Evolutionary conservation across 208 protist genomes (phyloP).

Genomic region (Acanthamoeba culbertsoni): DNA sequence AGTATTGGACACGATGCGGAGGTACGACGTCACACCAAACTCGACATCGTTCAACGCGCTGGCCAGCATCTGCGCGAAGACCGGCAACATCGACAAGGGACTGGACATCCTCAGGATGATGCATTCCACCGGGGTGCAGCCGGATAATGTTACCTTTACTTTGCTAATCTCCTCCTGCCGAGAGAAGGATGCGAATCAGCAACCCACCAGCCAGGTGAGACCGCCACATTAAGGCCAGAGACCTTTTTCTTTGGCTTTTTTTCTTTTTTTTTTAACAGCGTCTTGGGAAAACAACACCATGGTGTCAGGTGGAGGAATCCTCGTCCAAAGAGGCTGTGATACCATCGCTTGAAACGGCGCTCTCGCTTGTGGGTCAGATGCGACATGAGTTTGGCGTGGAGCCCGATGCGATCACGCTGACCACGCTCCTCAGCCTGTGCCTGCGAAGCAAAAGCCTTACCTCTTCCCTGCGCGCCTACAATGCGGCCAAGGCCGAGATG

Average conservation of each 20-base stretch:
- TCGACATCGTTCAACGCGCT: not conserved
- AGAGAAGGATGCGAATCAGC: not conserved
- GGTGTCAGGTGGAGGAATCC: no score
- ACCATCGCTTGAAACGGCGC: not conserved
- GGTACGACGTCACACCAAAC: not conserved
- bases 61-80: not conserved
- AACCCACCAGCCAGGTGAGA: not conserved
- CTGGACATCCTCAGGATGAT: not conserved
- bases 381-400: not conserved
- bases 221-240: not conserved
- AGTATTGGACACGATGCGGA: not conserved
- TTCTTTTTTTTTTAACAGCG: not conserved
- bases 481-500: not conserved
- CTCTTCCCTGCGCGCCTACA: not conserved
- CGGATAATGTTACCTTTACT: slow-evolving; percentile 8
- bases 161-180: not conserved
- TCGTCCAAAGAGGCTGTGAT: no score
- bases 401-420: not conserved
- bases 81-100: not conserved
- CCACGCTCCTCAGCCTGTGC: not conserved
- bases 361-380: not conserved
- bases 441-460: not conserved
- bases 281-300: not conserved
- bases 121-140: not conserved
- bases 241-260: not conserved